Evolutionary conservation across 139 green algal genomes (phyloP).

Genomic region (Chlorella vulgaris): DNA sequence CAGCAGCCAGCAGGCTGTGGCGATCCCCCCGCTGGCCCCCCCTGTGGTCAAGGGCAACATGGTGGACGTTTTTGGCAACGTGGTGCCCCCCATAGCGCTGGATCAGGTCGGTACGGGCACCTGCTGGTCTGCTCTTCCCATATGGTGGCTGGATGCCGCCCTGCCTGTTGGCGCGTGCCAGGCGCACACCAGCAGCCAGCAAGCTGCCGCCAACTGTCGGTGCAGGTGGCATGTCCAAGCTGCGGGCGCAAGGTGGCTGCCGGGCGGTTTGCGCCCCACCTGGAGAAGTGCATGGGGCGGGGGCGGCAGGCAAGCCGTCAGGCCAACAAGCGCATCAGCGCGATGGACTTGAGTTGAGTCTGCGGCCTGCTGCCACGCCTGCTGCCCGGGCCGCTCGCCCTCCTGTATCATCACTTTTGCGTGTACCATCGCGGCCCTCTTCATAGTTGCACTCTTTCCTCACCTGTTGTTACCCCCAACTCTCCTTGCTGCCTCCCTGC

Average conservation of each 20-base stretch:
- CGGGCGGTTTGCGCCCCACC: conserved; percentile 78
- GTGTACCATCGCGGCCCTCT: too few relatives aligned
- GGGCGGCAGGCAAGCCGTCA: conserved; percentile 52
- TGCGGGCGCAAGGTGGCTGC: conserved; percentile 72
- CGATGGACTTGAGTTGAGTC: conserved; percentile 1
- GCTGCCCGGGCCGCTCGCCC: background rate
- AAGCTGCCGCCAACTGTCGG: too few relatives aligned
- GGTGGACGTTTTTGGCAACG: conserved; percentile 80
- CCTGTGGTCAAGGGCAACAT: conserved; percentile 40
- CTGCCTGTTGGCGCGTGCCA: background rate
- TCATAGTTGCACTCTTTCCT: too few relatives aligned
- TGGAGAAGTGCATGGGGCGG: conserved; percentile 86
- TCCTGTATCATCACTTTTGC: conserved; percentile 48
- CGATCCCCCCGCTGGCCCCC: conserved; percentile 25
- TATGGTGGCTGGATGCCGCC: too few relatives aligned
- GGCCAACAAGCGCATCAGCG: conserved; percentile 17
- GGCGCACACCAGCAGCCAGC: too few relatives aligned
- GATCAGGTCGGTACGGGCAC: conserved; percentile 60
- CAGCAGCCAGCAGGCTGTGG: background rate
- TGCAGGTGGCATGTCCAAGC: conserved; percentile 69
- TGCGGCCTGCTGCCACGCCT: background rate
- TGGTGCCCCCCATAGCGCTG: conserved; percentile 72
- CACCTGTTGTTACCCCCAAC: too few relatives aligned
- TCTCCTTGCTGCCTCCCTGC: too few relatives aligned
- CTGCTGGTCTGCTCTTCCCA: too few relatives aligned